Percentiles rank a stretch among this genome's conserved stretches.
These are phyloP conservation scores for Neonectria coccinea DNA, from an alignment of 2,329 filamentous ascomycete genomes.

Conservation along the genomic window DNA sequence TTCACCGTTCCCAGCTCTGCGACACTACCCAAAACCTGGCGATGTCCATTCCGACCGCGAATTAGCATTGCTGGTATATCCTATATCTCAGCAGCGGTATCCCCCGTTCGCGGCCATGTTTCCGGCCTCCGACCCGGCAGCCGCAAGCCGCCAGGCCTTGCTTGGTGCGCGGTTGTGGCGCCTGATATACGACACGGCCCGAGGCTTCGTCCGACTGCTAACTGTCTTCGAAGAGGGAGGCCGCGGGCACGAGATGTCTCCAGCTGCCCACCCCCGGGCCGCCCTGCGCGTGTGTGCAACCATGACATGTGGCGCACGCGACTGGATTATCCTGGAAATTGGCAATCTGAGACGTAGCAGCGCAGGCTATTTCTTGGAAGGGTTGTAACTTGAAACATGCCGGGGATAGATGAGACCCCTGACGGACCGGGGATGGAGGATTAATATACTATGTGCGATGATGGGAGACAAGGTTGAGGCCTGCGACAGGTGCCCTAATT, in stretches of 20 bases:
- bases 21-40: slow-evolving; percentile 7
- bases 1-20: slow-evolving; percentile 2
- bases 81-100: slow-evolving; percentile 9
- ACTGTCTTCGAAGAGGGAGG: not conserved
- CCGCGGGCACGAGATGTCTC: not conserved
- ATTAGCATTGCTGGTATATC: slow-evolving; percentile 11
- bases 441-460: slow-evolving; percentile 1
- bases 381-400: slow-evolving; percentile 40
- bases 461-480: slow-evolving; percentile 13
- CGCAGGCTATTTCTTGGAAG: slow-evolving; percentile 29
- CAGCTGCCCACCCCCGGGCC: slow-evolving; percentile 1
- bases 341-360: slow-evolving; percentile 44
- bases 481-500: slow-evolving; percentile 13
- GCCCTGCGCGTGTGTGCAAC: slow-evolving; percentile 11
- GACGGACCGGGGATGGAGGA: slow-evolving; percentile 12
- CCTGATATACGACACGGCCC: not conserved
- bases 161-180: slow-evolving; percentile 19
- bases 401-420: slow-evolving; percentile 21
- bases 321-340: slow-evolving; percentile 38
- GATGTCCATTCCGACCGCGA: slow-evolving; percentile 2
- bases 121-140: not conserved
- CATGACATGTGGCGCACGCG: slow-evolving; percentile 23
- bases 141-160: not conserved
- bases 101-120: slow-evolving; percentile 1
- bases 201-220: not conserved